Evolutionary conservation across 305 asterid genomes (phyloP).

Genomic region (Fraxinus nigra): DNA sequence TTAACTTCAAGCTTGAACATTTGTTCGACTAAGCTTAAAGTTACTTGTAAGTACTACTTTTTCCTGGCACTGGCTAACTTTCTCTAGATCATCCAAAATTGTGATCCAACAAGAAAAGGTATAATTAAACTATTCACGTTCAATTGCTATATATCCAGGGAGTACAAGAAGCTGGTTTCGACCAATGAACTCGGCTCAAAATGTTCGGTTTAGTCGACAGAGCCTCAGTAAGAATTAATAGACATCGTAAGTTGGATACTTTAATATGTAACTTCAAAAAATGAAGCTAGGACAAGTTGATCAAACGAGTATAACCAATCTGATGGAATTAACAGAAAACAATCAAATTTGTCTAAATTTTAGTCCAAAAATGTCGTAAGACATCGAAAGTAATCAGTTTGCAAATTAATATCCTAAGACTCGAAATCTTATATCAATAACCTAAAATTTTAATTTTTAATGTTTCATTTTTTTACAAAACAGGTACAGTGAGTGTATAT

Average conservation of each 20-base stretch:
- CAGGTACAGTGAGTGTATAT: neutral
- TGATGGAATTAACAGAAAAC: neutral
- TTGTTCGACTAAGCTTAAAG: neutral
- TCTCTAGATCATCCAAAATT: neutral
- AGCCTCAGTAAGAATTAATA: neutral
- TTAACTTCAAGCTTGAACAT: neutral
- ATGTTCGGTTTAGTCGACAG: neutral
- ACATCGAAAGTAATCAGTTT: neutral
- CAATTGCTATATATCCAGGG: neutral
- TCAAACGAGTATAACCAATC: neutral
- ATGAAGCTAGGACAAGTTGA: neutral
- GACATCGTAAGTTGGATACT: neutral
- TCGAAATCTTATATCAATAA: neutral
- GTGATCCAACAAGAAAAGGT: neutral
- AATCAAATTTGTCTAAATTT: neutral
- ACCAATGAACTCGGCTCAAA: neutral
- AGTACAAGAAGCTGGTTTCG: neutral
- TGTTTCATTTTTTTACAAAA: neutral
- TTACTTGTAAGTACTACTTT: neutral
- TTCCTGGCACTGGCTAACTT: neutral
- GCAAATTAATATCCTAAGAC: neutral
- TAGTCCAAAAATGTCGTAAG: neutral
- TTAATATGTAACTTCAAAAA: neutral
- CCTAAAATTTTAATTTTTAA: neutral
- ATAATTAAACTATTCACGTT: neutral